These are phyloP conservation scores for Helminthosporium solani DNA, from an alignment of 2,329 filamentous ascomycete genomes.

Conservation along the genomic window DNA sequence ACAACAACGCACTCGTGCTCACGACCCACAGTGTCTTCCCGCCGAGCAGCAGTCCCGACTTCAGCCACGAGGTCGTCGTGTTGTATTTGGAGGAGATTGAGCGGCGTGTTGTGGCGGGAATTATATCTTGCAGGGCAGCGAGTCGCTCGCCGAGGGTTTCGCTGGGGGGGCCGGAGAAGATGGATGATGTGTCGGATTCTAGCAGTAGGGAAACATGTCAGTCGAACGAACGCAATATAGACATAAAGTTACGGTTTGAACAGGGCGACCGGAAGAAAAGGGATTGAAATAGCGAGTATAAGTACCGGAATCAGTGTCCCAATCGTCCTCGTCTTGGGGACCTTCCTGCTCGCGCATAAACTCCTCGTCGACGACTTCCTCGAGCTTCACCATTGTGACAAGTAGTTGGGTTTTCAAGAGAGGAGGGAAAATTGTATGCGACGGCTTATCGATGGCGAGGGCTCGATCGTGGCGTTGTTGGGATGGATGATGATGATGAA, in stretches of 20 bases:
- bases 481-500: no score
- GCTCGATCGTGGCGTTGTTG: no score
- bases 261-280: background rate
- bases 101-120: slow-evolving; percentile 76
- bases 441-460: background rate
- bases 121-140: slow-evolving; percentile 74
- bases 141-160: slow-evolving; percentile 61
- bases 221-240: no score
- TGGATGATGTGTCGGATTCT: slow-evolving; percentile 74
- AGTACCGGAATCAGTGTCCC: slow-evolving; percentile 91
- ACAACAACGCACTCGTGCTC: slow-evolving; percentile 81
- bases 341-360: slow-evolving; percentile 73
- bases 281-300: slow-evolving; percentile 24
- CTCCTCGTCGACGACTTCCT: slow-evolving; percentile 95
- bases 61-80: slow-evolving; percentile 58
- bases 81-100: slow-evolving; percentile 45
- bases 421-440: background rate
- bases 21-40: slow-evolving; percentile 91
- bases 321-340: slow-evolving; percentile 74
- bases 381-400: slow-evolving; percentile 85
- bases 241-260: background rate
- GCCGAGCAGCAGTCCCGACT: slow-evolving; percentile 65
- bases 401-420: background rate
- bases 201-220: slow-evolving; percentile 58
- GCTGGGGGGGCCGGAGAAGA: slow-evolving; percentile 47